Evolutionary conservation across 164 flowering plant genomes (phyloP).

Genomic region (Vitis rupestris): DNA sequence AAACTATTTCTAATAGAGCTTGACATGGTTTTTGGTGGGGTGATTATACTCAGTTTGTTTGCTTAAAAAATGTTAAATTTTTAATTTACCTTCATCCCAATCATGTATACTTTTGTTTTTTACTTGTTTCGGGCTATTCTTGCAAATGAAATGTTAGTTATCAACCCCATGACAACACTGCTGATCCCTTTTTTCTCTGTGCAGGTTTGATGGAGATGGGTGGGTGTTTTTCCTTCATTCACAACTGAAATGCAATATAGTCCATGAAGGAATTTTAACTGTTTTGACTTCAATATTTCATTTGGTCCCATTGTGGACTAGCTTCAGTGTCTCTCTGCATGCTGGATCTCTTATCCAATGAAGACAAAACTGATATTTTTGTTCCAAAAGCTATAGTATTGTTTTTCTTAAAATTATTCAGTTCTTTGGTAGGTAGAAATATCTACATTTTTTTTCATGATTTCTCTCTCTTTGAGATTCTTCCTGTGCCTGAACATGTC

Average conservation of each 20-base stretch:
- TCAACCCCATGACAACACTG: background rate
- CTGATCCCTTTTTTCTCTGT: constrained; percentile 24
- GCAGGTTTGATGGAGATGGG: constrained; percentile 99
- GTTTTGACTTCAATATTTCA: background rate
- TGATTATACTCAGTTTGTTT: no score
- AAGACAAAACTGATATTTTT: background rate
- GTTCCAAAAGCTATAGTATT: background rate
- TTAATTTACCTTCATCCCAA: no score
- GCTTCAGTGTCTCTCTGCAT: constrained; percentile 4
- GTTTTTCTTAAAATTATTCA: background rate
- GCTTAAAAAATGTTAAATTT: no score
- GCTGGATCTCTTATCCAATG: background rate
- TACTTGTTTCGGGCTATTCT: background rate
- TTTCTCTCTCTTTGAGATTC: background rate
- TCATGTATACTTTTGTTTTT: background rate
- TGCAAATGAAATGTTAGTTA: background rate
- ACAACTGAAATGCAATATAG: background rate
- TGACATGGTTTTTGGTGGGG: no score
- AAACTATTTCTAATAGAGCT: background rate
- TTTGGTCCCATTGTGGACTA: background rate
- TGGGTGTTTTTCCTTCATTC: constrained; percentile 33
- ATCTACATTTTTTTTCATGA: no score
- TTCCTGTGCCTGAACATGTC: background rate
- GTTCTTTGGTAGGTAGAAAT: background rate
- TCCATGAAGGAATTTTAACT: background rate